These are phyloP conservation scores for Penicillium polonicum DNA, from an alignment of 2,329 filamentous ascomycete genomes.

Conservation along the genomic window DNA sequence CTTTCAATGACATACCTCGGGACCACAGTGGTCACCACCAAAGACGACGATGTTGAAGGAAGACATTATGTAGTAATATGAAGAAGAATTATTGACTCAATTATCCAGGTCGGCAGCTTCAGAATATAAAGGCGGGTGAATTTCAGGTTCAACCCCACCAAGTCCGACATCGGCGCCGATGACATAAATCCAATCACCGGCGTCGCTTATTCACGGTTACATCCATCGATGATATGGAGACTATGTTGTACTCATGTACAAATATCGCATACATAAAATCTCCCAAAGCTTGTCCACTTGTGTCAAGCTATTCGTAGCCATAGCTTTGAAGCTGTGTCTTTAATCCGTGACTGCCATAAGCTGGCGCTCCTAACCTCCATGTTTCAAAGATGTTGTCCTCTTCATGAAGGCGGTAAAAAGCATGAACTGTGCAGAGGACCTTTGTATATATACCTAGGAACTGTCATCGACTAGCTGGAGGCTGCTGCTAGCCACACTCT, in stretches of 20 bases:
- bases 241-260: neutral
- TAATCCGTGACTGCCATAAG: neutral
- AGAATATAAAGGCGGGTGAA: constrained; percentile 25
- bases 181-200: constrained; percentile 12
- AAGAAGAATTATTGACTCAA: constrained; percentile 15
- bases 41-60: constrained; percentile 78
- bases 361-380: neutral
- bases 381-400: neutral
- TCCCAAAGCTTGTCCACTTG: neutral
- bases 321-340: neutral
- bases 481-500: too few species aligned
- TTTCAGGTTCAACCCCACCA: constrained; percentile 20
- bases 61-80: constrained; percentile 54
- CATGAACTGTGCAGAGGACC: too few species aligned
- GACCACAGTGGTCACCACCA: constrained; percentile 79
- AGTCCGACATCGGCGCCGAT: constrained; percentile 27
- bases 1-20: constrained; percentile 62
- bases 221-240: neutral
- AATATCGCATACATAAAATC: neutral
- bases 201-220: constrained; percentile 10
- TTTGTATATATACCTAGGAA: too few species aligned
- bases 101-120: constrained; percentile 15
- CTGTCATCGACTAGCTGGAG: too few species aligned
- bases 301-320: neutral
- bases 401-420: neutral